Evolutionary conservation across 495 filamentous ascomycete species (phyloP).

Genomic region (Staphylotrichum longicolle): DNA sequence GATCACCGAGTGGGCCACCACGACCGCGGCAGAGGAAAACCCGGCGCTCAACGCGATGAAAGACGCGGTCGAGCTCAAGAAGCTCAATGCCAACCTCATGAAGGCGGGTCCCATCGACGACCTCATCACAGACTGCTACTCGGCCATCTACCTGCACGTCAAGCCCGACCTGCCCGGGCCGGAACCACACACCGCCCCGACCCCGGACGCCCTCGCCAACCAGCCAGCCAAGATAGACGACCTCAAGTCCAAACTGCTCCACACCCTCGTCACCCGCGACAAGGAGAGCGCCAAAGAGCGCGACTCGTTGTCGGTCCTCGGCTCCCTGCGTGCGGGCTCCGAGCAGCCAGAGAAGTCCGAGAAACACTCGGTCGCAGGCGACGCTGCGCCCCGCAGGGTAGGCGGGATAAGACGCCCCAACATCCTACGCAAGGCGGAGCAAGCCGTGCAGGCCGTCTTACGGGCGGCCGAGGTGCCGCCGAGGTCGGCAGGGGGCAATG

Average conservation of each 20-base stretch:
- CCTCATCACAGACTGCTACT: slow-evolving; percentile 82
- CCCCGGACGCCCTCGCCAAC: neutral
- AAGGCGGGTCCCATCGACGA: slow-evolving; percentile 84
- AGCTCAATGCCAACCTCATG: slow-evolving; percentile 80
- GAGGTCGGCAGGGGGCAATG: slow-evolving; percentile 33
- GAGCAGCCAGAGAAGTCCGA: slow-evolving; percentile 40
- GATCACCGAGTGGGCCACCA: slow-evolving; percentile 51
- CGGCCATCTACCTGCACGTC: slow-evolving; percentile 64
- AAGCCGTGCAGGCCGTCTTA: slow-evolving; percentile 42
- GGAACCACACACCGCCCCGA: slow-evolving; percentile 7
- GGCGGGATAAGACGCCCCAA: slow-evolving; percentile 46
- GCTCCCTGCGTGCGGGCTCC: slow-evolving; percentile 31
- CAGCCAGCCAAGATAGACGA: slow-evolving; percentile 6
- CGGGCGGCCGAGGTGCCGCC: slow-evolving; percentile 44
- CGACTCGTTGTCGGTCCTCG: slow-evolving; percentile 15
- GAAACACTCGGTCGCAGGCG: slow-evolving; percentile 37
- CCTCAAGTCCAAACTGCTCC: slow-evolving; percentile 48
- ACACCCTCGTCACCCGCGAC: slow-evolving; percentile 48
- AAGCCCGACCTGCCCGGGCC: slow-evolving; percentile 39
- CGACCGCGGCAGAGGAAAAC: slow-evolving; percentile 37
- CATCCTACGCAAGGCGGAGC: slow-evolving; percentile 51
- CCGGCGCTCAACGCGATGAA: slow-evolving; percentile 68
- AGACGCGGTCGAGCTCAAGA: slow-evolving; percentile 87
- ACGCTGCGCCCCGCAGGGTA: slow-evolving; percentile 35
- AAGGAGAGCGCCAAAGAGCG: slow-evolving; percentile 8